Evolutionary conservation across 768 basidiomycete species (phyloP).

Genomic region (Psilocybe subaeruginosa): DNA sequence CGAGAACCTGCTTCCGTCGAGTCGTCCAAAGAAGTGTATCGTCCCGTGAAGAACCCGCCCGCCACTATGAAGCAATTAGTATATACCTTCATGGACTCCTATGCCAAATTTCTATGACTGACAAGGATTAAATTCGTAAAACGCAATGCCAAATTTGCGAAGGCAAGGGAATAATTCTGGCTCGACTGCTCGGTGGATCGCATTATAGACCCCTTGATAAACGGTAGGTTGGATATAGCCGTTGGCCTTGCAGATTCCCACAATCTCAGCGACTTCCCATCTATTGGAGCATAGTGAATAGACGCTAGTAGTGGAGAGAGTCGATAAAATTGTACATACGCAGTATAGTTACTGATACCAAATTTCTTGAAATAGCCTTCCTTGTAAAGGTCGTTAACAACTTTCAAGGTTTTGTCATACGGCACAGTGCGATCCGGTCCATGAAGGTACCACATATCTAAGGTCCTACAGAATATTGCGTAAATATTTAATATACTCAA

Average conservation of each 20-base stretch:
- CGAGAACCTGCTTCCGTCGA: slow-evolving; percentile 52
- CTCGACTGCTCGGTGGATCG: slow-evolving; percentile 41
- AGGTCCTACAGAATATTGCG: slow-evolving; percentile 33
- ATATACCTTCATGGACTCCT: too few species aligned
- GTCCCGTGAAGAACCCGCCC: slow-evolving; percentile 62
- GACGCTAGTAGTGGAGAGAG: not conserved
- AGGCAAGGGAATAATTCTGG: slow-evolving; percentile 57
- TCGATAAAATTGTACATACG: slow-evolving; percentile 33
- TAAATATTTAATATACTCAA: slow-evolving; percentile 18
- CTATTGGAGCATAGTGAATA: slow-evolving; percentile 23
- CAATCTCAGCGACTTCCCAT: slow-evolving; percentile 67
- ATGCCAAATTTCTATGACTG: slow-evolving; percentile 15
- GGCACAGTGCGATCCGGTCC: slow-evolving; percentile 61
- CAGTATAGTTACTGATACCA: slow-evolving; percentile 63
- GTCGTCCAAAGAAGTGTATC: slow-evolving; percentile 43
- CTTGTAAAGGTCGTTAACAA: slow-evolving; percentile 55
- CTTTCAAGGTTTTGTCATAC: slow-evolving; percentile 57
- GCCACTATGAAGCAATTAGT: slow-evolving; percentile 42
- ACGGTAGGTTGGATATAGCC: slow-evolving; percentile 57
- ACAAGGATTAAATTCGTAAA: slow-evolving; percentile 62
- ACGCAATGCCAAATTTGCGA: slow-evolving; percentile 57
- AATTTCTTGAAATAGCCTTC: slow-evolving; percentile 65
- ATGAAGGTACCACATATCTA: slow-evolving; percentile 60
- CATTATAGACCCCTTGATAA: slow-evolving; percentile 54
- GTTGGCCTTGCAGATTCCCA: slow-evolving; percentile 56